These are phyloP conservation scores for Pholiota adiposa DNA, from an alignment of 1,284 basidiomycete species.

Conservation along the genomic window DNA sequence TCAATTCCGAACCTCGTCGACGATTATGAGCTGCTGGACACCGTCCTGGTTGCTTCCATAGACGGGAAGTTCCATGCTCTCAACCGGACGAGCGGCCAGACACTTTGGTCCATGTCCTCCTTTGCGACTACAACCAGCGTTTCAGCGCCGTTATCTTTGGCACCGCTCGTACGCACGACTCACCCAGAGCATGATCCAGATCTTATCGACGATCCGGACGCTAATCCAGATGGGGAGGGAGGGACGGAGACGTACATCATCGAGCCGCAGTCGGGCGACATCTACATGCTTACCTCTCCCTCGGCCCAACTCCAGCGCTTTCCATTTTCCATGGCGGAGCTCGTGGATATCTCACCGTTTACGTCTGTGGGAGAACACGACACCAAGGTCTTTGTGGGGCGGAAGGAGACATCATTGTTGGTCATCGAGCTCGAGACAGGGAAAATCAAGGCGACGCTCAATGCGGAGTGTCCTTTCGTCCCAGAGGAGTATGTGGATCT, in stretches of 20 bases:
- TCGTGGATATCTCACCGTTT: conserved; percentile 88
- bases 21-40: conserved; percentile 69
- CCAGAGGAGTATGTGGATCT: conserved; percentile 59
- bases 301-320: conserved; percentile 76
- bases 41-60: conserved; percentile 85
- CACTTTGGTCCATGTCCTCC: conserved; percentile 82
- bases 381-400: conserved; percentile 78
- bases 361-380: conserved; percentile 72
- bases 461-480: conserved; percentile 78
- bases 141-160: conserved; percentile 54
- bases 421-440: conserved; percentile 86
- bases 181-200: conserved; percentile 62
- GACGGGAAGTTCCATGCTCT: conserved; percentile 91
- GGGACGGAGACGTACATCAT: conserved; percentile 84
- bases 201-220: conserved; percentile 53
- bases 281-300: conserved; percentile 78
- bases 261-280: conserved; percentile 89
- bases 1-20: conserved; percentile 10
- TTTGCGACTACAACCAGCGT: conserved; percentile 44
- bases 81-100: conserved; percentile 77
- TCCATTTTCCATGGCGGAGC: conserved; percentile 83
- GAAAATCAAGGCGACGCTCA: conserved; percentile 76
- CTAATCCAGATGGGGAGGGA: conserved; percentile 51
- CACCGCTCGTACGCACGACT: conserved; percentile 72
- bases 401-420: conserved; percentile 83